These are phyloP conservation scores for Cyberlindnera bimundalis DNA, from an alignment of 805 yeast species.

Conservation along the genomic window DNA sequence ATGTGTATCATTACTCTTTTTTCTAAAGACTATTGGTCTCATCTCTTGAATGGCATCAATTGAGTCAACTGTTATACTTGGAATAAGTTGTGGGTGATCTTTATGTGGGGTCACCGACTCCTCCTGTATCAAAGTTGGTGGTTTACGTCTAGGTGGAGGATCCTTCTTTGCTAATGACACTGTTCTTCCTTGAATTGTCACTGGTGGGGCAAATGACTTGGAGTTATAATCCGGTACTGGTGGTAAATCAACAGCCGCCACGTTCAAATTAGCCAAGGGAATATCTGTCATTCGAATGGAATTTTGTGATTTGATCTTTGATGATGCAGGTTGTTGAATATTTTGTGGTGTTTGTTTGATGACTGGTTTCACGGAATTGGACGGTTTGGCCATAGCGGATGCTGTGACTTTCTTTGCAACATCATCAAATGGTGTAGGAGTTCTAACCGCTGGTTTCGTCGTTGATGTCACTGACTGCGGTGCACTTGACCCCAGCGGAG, in stretches of 20 bases:
- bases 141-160: constrained; percentile 23
- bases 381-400: no score
- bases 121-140: constrained; percentile 11
- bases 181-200: constrained; percentile 26
- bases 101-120: neutral
- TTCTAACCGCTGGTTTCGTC: neutral
- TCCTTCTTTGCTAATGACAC: constrained; percentile 23
- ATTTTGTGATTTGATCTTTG: constrained; percentile 1
- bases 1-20: constrained; percentile 1
- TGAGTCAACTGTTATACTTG: no score
- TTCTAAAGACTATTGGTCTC: constrained; percentile 4
- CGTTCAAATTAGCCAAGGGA: constrained; percentile 14
- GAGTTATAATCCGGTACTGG: constrained; percentile 29
- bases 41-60: neutral
- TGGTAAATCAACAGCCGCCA: constrained; percentile 20
- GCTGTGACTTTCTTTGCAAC: constrained; percentile 5
- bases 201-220: constrained; percentile 24
- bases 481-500: constrained; percentile 15
- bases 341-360: no score
- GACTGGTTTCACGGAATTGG: no score
- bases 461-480: neutral
- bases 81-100: no score
- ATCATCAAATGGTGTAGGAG: constrained; percentile 8
- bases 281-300: constrained; percentile 10
- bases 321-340: neutral